A percentile compares a stretch with the other conserved stretches of the same genome.
phyloP scores from a whole-genome alignment of 2,329 filamentous ascomycete species.

The Cordyceps cicadae region DNA sequence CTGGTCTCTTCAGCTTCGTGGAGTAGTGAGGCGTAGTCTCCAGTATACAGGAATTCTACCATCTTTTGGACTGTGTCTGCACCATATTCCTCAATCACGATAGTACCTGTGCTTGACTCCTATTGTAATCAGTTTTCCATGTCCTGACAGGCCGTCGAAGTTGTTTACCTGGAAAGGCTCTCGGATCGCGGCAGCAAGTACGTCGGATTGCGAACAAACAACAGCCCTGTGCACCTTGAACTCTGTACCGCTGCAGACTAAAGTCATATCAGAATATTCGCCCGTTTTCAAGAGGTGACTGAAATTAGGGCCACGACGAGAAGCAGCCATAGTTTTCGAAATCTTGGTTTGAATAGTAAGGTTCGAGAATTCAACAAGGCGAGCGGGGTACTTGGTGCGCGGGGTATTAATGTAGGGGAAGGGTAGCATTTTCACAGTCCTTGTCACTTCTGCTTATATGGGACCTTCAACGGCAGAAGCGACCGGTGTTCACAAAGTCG shows the following conservation, averaged over 20 bases:
- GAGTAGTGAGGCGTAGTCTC: neutral
- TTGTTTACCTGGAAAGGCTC: neutral
- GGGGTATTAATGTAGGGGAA: too few relatives aligned
- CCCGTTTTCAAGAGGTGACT: neutral
- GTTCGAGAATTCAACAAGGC: too few relatives aligned
- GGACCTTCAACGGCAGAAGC: too few relatives aligned
- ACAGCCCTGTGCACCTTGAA: neutral
- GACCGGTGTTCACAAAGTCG: too few relatives aligned
- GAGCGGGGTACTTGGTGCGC: too few relatives aligned
- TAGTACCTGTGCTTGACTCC: neutral
- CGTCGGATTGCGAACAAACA: neutral
- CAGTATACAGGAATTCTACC: neutral
- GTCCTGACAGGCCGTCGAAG: neutral
- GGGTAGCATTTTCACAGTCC: too few relatives aligned
- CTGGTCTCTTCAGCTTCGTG: neutral
- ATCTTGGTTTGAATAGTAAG: too few relatives aligned
- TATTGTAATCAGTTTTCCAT: neutral
- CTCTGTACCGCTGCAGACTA: neutral
- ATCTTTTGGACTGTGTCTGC: neutral
- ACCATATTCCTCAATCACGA: neutral
- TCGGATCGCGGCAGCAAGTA: neutral
- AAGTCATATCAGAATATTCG: neutral
- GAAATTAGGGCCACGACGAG: neutral
- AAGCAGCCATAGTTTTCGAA: neutral
- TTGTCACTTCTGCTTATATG: too few relatives aligned